phyloP scores from a whole-genome alignment of 169 alveolate genomes.

The Cryptosporidium sp. region DNA sequence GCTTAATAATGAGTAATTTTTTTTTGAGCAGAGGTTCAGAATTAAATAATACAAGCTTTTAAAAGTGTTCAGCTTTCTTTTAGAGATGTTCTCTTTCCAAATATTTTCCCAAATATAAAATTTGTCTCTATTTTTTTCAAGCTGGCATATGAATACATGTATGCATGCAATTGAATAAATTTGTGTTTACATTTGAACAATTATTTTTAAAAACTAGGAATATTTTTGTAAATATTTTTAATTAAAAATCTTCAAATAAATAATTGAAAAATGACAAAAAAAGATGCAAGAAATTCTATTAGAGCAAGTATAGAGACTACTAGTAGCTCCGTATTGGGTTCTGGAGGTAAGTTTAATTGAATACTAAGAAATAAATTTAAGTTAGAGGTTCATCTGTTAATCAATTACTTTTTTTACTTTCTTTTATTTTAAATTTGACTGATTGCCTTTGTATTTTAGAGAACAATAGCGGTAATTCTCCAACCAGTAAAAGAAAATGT shows the following conservation, averaged over 20 bases:
- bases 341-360: constrained; percentile 26
- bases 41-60: not conserved
- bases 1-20: not conserved
- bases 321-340: constrained; percentile 13
- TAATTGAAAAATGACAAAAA: not conserved
- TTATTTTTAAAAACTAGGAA: not conserved
- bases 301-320: constrained; percentile 46
- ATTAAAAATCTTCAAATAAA: not conserved
- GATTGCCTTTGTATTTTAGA: not conserved
- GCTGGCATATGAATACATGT: constrained; percentile 14
- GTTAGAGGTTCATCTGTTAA: not conserved
- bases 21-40: not conserved
- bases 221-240: not conserved
- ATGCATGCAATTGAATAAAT: not conserved
- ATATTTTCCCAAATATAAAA: not conserved
- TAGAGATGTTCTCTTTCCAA: not conserved
- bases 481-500: constrained; percentile 34
- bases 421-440: not conserved
- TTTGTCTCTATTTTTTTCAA: not conserved
- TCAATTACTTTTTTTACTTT: not conserved
- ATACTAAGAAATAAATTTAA: not conserved
- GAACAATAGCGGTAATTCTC: not conserved
- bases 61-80: not conserved
- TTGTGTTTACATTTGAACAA: not conserved
- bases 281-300: constrained; percentile 9